Evolutionary conservation across 2,329 filamentous ascomycete genomes (phyloP).

Genomic region (Diaporthe destruens): DNA sequence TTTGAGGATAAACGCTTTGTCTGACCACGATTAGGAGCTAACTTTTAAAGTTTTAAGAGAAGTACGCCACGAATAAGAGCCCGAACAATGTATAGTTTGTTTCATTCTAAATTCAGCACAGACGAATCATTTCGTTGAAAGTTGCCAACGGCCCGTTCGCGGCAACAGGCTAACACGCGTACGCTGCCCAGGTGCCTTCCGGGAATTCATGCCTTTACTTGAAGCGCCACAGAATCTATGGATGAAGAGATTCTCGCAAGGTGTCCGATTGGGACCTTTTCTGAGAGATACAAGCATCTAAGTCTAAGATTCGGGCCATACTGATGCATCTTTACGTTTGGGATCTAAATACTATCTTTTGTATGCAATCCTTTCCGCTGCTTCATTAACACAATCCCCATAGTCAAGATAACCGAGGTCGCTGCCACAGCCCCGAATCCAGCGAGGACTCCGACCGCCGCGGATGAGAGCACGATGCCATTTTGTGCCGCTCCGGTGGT

Average conservation of each 20-base stretch:
- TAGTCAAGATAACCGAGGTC: neutral
- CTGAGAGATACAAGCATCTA: neutral
- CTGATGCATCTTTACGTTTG: no score
- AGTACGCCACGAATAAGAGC: neutral
- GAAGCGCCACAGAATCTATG: no score
- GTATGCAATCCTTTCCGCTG: neutral
- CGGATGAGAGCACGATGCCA: neutral
- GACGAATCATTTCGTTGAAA: neutral
- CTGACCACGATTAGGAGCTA: neutral
- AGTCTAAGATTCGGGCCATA: neutral
- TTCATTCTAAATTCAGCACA: constrained; percentile 20
- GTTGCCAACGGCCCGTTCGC: neutral
- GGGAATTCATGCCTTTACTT: neutral
- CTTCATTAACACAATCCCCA: constrained; percentile 5
- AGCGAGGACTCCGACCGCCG: constrained; percentile 4
- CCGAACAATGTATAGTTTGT: constrained; percentile 3
- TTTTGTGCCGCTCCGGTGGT: constrained; percentile 5
- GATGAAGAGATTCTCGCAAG: fast-evolving
- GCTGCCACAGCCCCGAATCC: constrained; percentile 18
- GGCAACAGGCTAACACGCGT: neutral
- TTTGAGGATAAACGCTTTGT: neutral
- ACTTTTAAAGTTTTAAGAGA: neutral
- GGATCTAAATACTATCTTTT: neutral
- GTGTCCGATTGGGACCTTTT: no score
- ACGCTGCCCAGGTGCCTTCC: no score